Conservation (phyloP, 805 yeast species). For the Yarrowia bubula region DNA sequence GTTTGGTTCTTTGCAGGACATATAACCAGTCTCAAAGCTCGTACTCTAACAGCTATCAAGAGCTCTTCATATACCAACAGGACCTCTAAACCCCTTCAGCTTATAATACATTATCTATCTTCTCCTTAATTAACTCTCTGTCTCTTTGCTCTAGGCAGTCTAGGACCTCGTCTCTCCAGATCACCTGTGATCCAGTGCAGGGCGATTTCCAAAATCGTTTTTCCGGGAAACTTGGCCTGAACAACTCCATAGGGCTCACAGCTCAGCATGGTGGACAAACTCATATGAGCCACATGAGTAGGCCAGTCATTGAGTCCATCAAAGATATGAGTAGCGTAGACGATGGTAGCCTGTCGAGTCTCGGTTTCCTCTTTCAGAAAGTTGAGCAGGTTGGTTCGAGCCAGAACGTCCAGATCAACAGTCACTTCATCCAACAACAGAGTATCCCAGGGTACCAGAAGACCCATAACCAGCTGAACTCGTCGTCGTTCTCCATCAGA, state of each 20-base stretch:
- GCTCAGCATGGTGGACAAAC: constrained; percentile 54
- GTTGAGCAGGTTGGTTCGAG: constrained; percentile 66
- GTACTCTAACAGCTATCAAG: no score
- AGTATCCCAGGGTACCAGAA: constrained; percentile 84
- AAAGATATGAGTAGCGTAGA: constrained; percentile 90
- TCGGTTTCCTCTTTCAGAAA: constrained; percentile 75
- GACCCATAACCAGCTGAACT: constrained; percentile 91
- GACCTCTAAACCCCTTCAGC: no score
- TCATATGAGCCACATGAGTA: constrained; percentile 73
- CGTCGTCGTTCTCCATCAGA: constrained; percentile 95
- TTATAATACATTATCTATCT: no score
- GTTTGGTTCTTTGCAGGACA: no score
- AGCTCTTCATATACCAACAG: no score
- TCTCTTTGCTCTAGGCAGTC: constrained; percentile 1
- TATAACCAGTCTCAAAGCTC: no score
- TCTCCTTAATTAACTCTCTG: not conserved
- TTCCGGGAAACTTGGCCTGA: not conserved
- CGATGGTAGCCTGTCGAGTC: constrained; percentile 66
- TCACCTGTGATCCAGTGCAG: constrained; percentile 42
- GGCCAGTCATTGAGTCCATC: constrained; percentile 95
- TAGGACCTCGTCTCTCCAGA: constrained; percentile 50
- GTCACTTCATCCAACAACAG: constrained; percentile 94
- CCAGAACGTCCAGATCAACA: constrained; percentile 92
- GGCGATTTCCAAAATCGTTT: constrained; percentile 39
- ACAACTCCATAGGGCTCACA: constrained; percentile 31